phyloP scores from a whole-genome alignment of 1,284 basidiomycete species.

The Lentinula novae-zelandiae region DNA sequence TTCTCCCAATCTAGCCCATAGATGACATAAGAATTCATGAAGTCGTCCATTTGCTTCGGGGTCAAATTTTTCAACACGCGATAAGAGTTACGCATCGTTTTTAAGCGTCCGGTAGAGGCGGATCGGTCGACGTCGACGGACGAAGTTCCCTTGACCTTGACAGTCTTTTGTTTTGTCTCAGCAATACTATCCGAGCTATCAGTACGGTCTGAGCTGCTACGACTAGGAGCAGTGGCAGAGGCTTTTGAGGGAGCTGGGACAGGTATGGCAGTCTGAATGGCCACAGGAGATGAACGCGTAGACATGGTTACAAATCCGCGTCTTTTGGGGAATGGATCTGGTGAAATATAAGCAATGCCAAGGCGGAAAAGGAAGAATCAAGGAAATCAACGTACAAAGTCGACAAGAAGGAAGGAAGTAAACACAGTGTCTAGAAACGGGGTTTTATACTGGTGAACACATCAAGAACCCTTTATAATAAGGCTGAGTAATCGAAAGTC shows the following conservation, averaged over 20 bases:
- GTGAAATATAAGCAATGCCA: neutral
- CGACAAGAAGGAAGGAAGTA: neutral
- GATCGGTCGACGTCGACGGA: constrained; percentile 4
- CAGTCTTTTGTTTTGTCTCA: neutral
- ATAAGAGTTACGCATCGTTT: constrained; percentile 4
- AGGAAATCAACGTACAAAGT: neutral
- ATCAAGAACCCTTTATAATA: neutral
- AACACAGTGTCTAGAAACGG: neutral
- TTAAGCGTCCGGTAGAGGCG: constrained; percentile 1
- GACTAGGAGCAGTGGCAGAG: neutral
- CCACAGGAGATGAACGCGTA: neutral
- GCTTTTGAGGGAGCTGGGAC: neutral
- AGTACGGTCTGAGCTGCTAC: neutral
- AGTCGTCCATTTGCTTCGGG: constrained; percentile 3
- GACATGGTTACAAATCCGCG: neutral
- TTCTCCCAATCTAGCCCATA: constrained; percentile 4
- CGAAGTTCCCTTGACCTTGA: neutral
- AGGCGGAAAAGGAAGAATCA: neutral
- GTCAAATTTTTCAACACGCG: constrained; percentile 5
- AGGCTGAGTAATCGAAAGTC: constrained; percentile 1
- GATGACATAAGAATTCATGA: constrained; percentile 6
- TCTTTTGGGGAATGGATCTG: neutral
- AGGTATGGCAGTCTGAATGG: neutral
- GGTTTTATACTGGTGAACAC: neutral
- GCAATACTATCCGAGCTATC: constrained; percentile 3